A percentile compares a stretch with the other conserved stretches of the same genome.
phyloP scores from a whole-genome alignment of 208 protist species.

The Acanthamoeba triangularis region DNA sequence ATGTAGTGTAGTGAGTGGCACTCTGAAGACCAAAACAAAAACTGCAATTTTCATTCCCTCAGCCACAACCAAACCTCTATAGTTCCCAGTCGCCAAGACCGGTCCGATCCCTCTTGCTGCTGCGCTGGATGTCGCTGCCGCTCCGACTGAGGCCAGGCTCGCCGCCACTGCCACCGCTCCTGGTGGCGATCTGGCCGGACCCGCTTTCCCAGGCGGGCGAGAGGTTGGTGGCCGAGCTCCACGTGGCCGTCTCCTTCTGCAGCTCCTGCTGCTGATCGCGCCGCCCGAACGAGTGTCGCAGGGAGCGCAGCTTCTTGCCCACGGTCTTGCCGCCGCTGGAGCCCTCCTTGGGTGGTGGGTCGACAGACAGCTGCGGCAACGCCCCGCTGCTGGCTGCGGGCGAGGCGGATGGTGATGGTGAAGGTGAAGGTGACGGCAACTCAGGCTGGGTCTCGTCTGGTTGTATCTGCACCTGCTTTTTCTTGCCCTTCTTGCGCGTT shows the following conservation, averaged over 20 bases:
- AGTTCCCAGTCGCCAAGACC: background rate
- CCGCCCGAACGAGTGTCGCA: constrained; percentile 55
- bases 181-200: too few relatives aligned
- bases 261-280: constrained; percentile 28
- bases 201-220: too few relatives aligned
- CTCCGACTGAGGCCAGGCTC: background rate
- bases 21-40: too few relatives aligned
- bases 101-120: background rate
- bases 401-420: too few relatives aligned
- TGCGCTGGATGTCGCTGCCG: constrained; percentile 6
- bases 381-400: background rate
- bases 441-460: background rate
- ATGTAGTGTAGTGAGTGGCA: too few relatives aligned
- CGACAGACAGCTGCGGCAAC: background rate
- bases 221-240: background rate
- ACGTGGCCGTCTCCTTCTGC: background rate
- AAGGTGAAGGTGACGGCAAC: background rate
- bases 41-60: too few relatives aligned
- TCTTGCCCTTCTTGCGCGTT: constrained; percentile 37
- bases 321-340: background rate
- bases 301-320: constrained; percentile 52
- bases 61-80: background rate
- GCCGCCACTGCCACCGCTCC: too few relatives aligned
- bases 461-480: background rate
- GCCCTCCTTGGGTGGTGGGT: background rate